Evolutionary conservation across 352 stramenopile species (phyloP), one percentile per base, ranked within the genome.

Genomic region (Phytophthora aleatoria): DNA sequence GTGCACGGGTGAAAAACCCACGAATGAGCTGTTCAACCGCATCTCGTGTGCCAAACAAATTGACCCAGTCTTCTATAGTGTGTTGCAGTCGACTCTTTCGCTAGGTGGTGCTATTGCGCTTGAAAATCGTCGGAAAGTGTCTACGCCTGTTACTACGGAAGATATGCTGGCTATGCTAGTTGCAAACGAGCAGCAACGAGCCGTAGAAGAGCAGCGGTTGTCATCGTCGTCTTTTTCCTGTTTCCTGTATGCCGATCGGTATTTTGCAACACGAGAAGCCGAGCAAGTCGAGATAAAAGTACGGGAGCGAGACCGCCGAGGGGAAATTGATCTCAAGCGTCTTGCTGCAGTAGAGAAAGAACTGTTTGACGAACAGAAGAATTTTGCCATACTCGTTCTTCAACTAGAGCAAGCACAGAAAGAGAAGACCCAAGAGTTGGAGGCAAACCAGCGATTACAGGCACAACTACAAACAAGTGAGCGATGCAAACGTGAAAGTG

Each of bases 301-400:
- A 24, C 47, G 36, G 26, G 44, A 73, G 27, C 67, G 71, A n/a
- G 61, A 75, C 30, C 50, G 42, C 6, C 70, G 77, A 50, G 71
- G 50, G 3, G 54, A 77, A 45, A 54, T 83, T 1, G 76, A 79
- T 35, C 50, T 83, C 2, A 88, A 91, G 57, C 69, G 83, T 13
- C 77, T 94, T 12, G 64, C 55, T 28, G 79, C 79, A 1, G 83
- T 91, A 5, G 81, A 92, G 45, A 61, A 75, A 30, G 81, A 94
- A 24, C 61, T 94, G 1, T 41, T 90, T 0, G 81, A 91, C 0
- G 85, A 93, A 35, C 82, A 93, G 42, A 77, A 63, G 24, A 90
- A 89, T 55, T 93, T 91, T 47, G 71, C 77, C 3, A 61, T 91
- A 9, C 57, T 93, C 10, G 82, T 89, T 20, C 62, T 71, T 33